Evolutionary conservation across 192 early-diverging fungal species (phyloP).

Genomic region (Gorgonomyces haynaldii): DNA sequence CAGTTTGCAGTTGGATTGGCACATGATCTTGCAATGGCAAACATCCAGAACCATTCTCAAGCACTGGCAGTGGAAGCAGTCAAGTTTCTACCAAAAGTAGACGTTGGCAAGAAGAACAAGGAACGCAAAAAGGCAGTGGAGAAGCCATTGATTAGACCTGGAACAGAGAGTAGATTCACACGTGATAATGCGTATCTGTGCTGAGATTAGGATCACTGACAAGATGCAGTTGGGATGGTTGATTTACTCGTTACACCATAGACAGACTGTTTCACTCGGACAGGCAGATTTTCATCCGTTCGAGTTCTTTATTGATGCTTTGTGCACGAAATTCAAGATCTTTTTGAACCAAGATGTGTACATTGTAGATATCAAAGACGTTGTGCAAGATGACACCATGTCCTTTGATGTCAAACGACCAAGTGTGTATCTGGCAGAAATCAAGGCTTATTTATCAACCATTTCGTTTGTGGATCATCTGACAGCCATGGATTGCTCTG

Average conservation of each 20-base stretch:
- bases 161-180: constrained; percentile 11
- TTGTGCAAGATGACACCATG: constrained; percentile 11
- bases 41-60: not conserved
- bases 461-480: constrained; percentile 13
- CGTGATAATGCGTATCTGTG: constrained; percentile 1
- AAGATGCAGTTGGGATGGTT: not conserved
- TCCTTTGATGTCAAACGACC: constrained; percentile 30
- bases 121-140: constrained; percentile 7
- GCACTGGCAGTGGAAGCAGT: constrained; percentile 10
- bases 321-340: constrained; percentile 13
- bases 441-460: constrained; percentile 17
- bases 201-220: no score
- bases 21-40: constrained; percentile 15
- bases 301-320: constrained; percentile 24
- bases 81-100: not conserved
- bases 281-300: constrained; percentile 26
- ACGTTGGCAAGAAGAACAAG: not conserved
- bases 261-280: constrained; percentile 6
- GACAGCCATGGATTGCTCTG: constrained; percentile 9
- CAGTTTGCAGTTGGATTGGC: constrained; percentile 15
- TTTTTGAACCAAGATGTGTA: constrained; percentile 5
- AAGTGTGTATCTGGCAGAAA: constrained; percentile 15
- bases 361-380: not conserved
- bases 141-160: constrained; percentile 4
- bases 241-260: not conserved